Conservation (phyloP, 352 stramenopile species). For the Phytophthora kernoviae region DNA sequence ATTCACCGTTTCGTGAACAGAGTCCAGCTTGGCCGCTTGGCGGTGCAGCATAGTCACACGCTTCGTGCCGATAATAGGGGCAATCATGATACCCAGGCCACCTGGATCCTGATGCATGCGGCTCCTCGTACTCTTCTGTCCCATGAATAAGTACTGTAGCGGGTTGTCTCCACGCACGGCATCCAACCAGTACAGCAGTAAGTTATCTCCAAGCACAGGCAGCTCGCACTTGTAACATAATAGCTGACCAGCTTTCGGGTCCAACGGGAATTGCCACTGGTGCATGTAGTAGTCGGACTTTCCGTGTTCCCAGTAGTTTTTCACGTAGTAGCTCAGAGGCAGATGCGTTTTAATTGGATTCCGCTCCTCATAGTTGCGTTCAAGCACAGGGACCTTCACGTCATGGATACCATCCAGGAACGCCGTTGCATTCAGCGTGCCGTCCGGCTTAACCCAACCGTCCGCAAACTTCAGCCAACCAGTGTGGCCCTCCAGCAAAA, state of each 20-base stretch:
- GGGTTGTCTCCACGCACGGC: constrained; percentile 88
- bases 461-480: constrained; percentile 72
- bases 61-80: constrained; percentile 90
- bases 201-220: constrained; percentile 91
- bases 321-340: constrained; percentile 73
- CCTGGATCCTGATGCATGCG: constrained; percentile 92
- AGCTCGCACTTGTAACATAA: constrained; percentile 88
- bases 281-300: constrained; percentile 92
- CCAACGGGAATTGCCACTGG: constrained; percentile 95
- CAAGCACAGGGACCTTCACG: constrained; percentile 78
- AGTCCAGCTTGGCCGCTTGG: constrained; percentile 80
- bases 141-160: constrained; percentile 97
- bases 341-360: constrained; percentile 82
- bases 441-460: constrained; percentile 66
- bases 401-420: constrained; percentile 78
- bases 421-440: constrained; percentile 54
- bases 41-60: constrained; percentile 78
- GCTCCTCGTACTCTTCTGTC: constrained; percentile 84
- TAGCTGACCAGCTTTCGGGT: constrained; percentile 70
- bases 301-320: constrained; percentile 82
- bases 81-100: constrained; percentile 93
- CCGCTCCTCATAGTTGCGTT: constrained; percentile 78
- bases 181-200: constrained; percentile 93
- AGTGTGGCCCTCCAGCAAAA: constrained; percentile 73
- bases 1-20: constrained; percentile 82